These are phyloP conservation scores for Nephelium lappaceum DNA, from an alignment of 345 rosid genomes.

Conservation along the genomic window DNA sequence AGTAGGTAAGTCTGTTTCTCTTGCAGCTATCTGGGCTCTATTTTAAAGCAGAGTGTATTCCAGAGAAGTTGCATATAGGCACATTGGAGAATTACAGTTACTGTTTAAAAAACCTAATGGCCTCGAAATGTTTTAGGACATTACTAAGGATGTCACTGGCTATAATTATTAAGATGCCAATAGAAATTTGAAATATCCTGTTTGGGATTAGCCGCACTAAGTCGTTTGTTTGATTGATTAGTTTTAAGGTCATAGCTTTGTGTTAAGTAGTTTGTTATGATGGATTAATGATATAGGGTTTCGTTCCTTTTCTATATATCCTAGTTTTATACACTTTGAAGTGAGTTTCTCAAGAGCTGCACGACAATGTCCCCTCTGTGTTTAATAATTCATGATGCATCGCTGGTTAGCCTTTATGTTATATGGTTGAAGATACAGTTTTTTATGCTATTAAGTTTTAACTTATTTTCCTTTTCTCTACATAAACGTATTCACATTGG, in stretches of 20 bases:
- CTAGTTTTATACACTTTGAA: not conserved
- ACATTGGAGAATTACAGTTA: not conserved
- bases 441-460: not conserved
- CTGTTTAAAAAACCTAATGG: not conserved
- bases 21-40: not conserved
- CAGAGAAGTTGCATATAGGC: not conserved
- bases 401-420: not conserved
- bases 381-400: not conserved
- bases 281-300: not conserved
- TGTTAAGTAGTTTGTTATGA: not conserved
- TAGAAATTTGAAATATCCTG: not conserved
- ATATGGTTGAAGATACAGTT: not conserved
- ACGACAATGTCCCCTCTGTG: not conserved
- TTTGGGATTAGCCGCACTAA: not conserved
- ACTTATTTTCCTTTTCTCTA: not conserved
- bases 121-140: not conserved
- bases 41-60: not conserved
- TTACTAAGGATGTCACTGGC: not conserved
- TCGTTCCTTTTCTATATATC: not conserved
- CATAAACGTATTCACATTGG: not conserved
- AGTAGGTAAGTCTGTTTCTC: slow-evolving; percentile 51
- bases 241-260: not conserved
- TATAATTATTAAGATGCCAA: not conserved
- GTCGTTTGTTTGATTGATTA: not conserved
- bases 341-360: not conserved